Evolutionary conservation across 352 stramenopile genomes (phyloP), one percentile per base, ranked within the genome.

Genomic region (Phytophthora foliorum): DNA sequence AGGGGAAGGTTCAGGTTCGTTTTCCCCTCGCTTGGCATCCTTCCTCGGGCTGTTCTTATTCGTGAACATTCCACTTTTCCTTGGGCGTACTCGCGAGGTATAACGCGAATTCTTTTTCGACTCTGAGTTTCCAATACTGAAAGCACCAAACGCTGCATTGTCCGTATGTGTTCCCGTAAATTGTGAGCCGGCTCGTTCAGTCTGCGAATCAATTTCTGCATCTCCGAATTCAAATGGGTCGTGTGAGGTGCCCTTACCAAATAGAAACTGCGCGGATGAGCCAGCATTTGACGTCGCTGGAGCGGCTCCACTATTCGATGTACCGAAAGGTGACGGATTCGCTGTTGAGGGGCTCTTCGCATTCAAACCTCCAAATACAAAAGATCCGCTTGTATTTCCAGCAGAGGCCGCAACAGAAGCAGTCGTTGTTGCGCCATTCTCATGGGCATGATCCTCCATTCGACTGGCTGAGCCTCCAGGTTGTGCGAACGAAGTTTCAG

Each of bases 1-100:
- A 16, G 69, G 52, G 2, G 73, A 69, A 41, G 73, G 63, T 16
- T 72, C 71, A 19, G 67, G 67, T 17, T 72, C 60, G 14, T 11
- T 50, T 2, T 48, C 56, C 22, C 8, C 56, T n/a, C 52, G 6
- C 27, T 72, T 75, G 21, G 45, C 27, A 57, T 53, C 54, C 25
- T 63, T 62, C 39, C 53, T 60, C 31, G 54, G 32, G 45, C 65
- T 56, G 55, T 72, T 80, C 55, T 80, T 72, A 5, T 70, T 53
- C 24, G 74, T 66, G 52, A 87, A 78, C 63, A 84, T 72, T 13
- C 72, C 75, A 24, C 48, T 58, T 42, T 48, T 80, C 22, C 69
- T 64, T 2, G 38, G 50, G 10, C 64, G 60, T 16, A 67, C 58
- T 58, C 67, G 63, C 5, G 44, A 19, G 21, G 8, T 19, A 14